Conservation (phyloP, 2,329 filamentous ascomycete genomes). For the Domatiomyces globalis region DNA sequence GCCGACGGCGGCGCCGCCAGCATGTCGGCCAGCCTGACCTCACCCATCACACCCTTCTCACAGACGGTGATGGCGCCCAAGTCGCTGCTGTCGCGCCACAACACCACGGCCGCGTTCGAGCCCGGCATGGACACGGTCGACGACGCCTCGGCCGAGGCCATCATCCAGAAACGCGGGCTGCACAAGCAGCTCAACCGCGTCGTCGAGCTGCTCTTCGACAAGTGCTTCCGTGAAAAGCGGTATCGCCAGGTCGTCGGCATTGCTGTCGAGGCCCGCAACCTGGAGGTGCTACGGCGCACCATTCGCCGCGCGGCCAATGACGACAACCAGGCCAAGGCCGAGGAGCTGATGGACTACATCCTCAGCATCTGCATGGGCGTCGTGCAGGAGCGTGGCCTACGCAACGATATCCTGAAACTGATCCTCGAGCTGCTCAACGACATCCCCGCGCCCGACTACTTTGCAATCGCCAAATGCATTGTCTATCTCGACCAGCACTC, state of each 20-base stretch:
- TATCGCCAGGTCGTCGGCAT: conserved; percentile 96
- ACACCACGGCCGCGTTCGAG: conserved; percentile 45
- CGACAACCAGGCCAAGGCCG: conserved; percentile 54
- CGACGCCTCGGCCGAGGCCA: conserved; percentile 39
- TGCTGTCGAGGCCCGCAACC: conserved; percentile 82
- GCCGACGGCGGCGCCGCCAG: conserved; percentile 47
- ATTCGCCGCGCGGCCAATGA: conserved; percentile 83
- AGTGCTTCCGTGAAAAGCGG: conserved; percentile 68
- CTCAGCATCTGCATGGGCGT: conserved; percentile 95
- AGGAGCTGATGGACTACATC: conserved; percentile 94
- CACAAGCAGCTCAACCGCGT: conserved; percentile 68
- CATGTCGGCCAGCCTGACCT: conserved; percentile 55
- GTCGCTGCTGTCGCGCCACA: conserved; percentile 76
- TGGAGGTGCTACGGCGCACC: conserved; percentile 71
- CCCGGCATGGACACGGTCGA: conserved; percentile 37
- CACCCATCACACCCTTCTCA: conserved; percentile 87
- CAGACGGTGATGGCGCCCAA: conserved; percentile 88
- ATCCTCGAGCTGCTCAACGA: conserved; percentile 93
- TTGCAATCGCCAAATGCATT: conserved; percentile 93
- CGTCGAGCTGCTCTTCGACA: conserved; percentile 81
- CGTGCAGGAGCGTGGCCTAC: conserved; percentile 79
- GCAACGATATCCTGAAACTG: conserved; percentile 70
- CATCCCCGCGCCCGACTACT: conserved; percentile 86
- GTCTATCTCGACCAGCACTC: conserved; percentile 88
- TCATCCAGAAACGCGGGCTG: conserved; percentile 59